Evolutionary conservation across 495 filamentous ascomycete species (phyloP).

Genomic region (Penicillium robsamsonii): DNA sequence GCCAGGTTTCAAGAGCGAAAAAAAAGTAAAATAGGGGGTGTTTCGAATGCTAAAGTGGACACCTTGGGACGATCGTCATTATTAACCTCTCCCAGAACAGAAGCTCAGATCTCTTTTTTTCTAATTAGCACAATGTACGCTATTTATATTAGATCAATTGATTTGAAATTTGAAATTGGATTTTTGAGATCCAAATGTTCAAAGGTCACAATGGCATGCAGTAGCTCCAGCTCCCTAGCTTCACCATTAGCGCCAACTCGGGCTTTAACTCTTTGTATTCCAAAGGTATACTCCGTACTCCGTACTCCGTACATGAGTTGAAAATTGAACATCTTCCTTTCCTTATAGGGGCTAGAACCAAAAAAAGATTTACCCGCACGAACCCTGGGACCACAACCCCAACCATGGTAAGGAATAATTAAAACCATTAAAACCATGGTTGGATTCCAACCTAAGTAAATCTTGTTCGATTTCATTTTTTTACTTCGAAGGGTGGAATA

Average conservation of each 20-base stretch:
- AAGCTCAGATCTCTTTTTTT: slow-evolving; percentile 5
- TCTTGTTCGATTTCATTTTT: background rate
- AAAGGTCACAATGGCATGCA: no score
- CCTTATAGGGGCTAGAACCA: no score
- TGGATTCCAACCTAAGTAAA: background rate
- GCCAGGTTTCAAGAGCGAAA: slow-evolving; percentile 13
- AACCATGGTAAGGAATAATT: background rate
- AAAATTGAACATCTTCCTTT: no score
- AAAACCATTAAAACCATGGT: background rate
- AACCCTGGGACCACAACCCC: background rate
- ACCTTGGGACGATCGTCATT: slow-evolving; percentile 10
- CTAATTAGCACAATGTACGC: no score
- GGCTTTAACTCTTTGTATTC: no score
- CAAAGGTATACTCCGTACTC: no score
- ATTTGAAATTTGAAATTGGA: background rate
- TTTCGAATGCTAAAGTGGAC: slow-evolving; percentile 11
- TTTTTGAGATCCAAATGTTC: background rate
- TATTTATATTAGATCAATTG: background rate
- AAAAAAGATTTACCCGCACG: no score
- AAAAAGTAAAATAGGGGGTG: slow-evolving; percentile 7
- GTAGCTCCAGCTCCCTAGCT: no score
- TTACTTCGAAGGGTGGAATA: no score
- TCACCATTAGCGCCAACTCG: no score
- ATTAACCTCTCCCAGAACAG: slow-evolving; percentile 1
- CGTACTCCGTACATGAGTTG: no score